Percentiles rank a stretch among this genome's conserved stretches.
phyloP scores from a whole-genome alignment of 139 green algal genomes.

The Coelastrella sp. region DNA sequence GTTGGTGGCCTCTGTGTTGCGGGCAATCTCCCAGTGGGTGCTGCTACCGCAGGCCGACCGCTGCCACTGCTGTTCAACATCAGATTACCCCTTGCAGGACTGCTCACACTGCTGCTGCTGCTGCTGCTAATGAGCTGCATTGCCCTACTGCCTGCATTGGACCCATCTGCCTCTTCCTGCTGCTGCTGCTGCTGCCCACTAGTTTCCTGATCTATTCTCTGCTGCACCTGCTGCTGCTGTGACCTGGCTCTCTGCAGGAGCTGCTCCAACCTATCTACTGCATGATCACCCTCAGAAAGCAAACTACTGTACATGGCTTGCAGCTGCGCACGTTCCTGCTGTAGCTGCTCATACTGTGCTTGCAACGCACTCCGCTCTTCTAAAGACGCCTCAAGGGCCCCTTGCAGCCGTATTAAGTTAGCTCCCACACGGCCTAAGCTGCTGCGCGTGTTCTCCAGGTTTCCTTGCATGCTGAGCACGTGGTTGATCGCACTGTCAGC shows the following conservation, averaged over 20 bases:
- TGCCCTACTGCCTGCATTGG: not conserved
- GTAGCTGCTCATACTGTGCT: conserved; percentile 11
- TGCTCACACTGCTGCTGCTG: conserved; percentile 28
- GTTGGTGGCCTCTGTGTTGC: conserved; percentile 28
- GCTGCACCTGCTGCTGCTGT: conserved; percentile 32
- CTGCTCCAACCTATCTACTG: not conserved
- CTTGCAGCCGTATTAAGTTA: not conserved
- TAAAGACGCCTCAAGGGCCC: not conserved
- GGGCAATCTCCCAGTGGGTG: conserved; percentile 18
- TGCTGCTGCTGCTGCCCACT: conserved; percentile 33
- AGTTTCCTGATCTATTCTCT: not conserved
- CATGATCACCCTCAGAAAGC: conserved; percentile 17
- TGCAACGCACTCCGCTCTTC: not conserved
- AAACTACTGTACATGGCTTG: conserved; percentile 4
- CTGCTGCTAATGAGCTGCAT: not conserved
- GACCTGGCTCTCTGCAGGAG: not conserved
- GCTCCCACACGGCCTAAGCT: not conserved
- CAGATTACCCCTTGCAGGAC: conserved; percentile 5
- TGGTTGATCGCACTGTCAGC: conserved; percentile 19
- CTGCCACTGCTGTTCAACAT: conserved; percentile 18
- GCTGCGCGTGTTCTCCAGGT: not conserved
- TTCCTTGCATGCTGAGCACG: conserved; percentile 12
- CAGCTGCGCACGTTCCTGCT: not conserved
- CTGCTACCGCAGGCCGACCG: not conserved
- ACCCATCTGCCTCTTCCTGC: not conserved